Percentiles rank a stretch among this genome's conserved stretches.
Conservation (phyloP, 1,139 yeast species). For the Taphrina deformans region DNA sequence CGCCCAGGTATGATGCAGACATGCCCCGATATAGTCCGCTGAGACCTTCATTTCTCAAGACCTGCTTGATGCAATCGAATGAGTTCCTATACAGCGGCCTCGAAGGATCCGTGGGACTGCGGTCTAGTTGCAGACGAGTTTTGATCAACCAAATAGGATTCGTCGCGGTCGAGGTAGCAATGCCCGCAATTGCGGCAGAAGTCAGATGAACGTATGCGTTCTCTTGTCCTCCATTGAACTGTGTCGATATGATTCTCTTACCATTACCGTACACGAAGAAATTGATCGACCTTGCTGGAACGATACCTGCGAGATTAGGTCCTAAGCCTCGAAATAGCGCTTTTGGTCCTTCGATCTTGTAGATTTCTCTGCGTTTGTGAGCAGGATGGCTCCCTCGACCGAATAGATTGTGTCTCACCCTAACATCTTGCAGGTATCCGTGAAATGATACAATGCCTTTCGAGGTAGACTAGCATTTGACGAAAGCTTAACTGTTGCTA, state of each 20-base stretch:
- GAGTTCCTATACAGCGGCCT: conserved; percentile 71
- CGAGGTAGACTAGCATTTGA: conserved; percentile 41
- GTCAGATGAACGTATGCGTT: conserved; percentile 81
- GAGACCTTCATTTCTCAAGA: conserved; percentile 74
- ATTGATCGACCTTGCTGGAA: conserved; percentile 95
- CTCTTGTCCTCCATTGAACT: conserved; percentile 71
- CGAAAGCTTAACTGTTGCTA: conserved; percentile 46
- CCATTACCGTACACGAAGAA: conserved; percentile 94
- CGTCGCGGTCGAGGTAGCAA: conserved; percentile 95
- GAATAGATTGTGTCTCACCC: conserved; percentile 44
- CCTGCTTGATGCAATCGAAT: conserved; percentile 75
- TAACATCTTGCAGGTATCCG: conserved; percentile 58
- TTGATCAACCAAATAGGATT: conserved; percentile 99
- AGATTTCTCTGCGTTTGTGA: conserved; percentile 63
- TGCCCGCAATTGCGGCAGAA: conserved; percentile 91
- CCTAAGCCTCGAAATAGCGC: conserved; percentile 94
- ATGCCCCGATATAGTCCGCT: conserved; percentile 80
- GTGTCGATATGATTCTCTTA: conserved; percentile 66
- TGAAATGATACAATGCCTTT: conserved; percentile 62
- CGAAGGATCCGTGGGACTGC: conserved; percentile 45
- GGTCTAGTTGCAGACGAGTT: conserved; percentile 89
- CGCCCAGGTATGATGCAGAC: conserved; percentile 92
- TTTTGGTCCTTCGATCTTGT: conserved; percentile 72
- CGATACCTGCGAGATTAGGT: conserved; percentile 96
- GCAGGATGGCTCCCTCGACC: background rate